Evolutionary conservation across 805 yeast genomes (phyloP).

Genomic region (Wickerhamiella musiphila): DNA sequence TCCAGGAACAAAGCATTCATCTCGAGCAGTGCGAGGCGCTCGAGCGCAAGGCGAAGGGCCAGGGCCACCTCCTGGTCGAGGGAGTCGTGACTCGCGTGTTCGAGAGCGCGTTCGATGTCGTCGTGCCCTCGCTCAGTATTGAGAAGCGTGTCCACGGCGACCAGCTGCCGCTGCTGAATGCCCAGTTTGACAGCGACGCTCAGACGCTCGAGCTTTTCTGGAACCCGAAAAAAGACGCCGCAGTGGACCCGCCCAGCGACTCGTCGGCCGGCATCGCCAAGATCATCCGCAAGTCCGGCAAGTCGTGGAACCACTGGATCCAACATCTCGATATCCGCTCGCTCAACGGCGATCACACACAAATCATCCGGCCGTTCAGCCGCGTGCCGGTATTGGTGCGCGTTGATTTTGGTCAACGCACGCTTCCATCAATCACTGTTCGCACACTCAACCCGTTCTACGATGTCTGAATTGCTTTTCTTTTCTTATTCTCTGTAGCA

Average conservation of each 20-base stretch:
- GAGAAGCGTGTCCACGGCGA: conserved; percentile 54
- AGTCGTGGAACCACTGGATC: too few relatives aligned
- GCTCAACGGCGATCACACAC: conserved; percentile 49
- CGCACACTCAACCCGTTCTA: conserved; percentile 74
- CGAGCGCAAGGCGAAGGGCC: conserved; percentile 46
- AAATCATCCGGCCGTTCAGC: conserved; percentile 61
- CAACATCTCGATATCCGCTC: conserved; percentile 33
- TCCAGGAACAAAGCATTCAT: conserved; percentile 91
- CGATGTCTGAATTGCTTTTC: too few relatives aligned
- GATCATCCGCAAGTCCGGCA: background rate
- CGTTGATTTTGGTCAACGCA: conserved; percentile 87
- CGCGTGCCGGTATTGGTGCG: conserved; percentile 58
- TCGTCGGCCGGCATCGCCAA: background rate
- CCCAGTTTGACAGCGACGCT: conserved; percentile 64
- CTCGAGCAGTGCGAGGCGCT: conserved; percentile 68
- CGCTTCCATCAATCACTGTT: conserved; percentile 77
- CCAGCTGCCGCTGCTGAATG: conserved; percentile 80
- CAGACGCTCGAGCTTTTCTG: conserved; percentile 69
- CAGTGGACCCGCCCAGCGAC: conserved; percentile 60
- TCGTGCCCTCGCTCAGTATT: conserved; percentile 57
- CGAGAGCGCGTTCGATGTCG: conserved; percentile 88
- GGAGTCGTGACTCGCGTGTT: conserved; percentile 85
- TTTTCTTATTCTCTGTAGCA: too few relatives aligned
- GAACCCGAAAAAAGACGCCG: conserved; percentile 86
- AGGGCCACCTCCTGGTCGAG: conserved; percentile 62